Percentiles rank a stretch among this genome's conserved stretches.
Conservation (phyloP, 139 green algal species). For the Coelastrella sp. region DNA sequence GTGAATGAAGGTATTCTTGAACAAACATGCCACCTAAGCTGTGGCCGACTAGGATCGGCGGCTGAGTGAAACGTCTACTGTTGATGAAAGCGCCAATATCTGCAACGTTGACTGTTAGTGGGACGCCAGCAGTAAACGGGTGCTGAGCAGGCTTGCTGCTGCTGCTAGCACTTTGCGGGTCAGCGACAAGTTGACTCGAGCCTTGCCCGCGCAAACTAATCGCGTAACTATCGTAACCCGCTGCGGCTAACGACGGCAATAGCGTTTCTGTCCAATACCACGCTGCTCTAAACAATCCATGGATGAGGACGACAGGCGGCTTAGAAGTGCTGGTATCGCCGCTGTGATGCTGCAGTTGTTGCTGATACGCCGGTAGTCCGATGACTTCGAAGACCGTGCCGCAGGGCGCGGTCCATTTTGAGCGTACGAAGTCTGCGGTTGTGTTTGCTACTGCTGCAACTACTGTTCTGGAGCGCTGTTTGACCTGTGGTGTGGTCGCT, state of each 20-base stretch:
- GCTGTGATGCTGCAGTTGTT: not conserved
- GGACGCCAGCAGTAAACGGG: slow-evolving; percentile 25
- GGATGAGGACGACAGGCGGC: slow-evolving; percentile 36
- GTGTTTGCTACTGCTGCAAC: not conserved
- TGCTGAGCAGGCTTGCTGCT: not conserved
- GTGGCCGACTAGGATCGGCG: slow-evolving; percentile 44
- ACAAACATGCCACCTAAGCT: slow-evolving; percentile 48
- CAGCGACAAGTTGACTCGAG: slow-evolving; percentile 15
- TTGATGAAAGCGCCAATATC: slow-evolving; percentile 42
- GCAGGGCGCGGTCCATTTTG: slow-evolving; percentile 1
- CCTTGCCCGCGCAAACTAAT: slow-evolving; percentile 73
- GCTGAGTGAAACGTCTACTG: not conserved
- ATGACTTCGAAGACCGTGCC: slow-evolving; percentile 23
- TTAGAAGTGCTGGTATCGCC: not conserved
- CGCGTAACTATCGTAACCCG: slow-evolving; percentile 64
- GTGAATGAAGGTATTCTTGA: slow-evolving; percentile 40
- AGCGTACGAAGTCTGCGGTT: not conserved
- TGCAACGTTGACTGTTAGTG: slow-evolving; percentile 37
- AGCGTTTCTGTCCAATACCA: slow-evolving; percentile 42
- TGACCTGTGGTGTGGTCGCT: not conserved
- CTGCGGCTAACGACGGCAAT: slow-evolving; percentile 24
- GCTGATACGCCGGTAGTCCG: not conserved
- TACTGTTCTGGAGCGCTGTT: not conserved
- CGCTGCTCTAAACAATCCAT: slow-evolving; percentile 42
- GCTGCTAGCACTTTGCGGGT: not conserved